Conservation (phyloP, 2,329 filamentous ascomycete genomes). For the Didymella keratinophila region DNA sequence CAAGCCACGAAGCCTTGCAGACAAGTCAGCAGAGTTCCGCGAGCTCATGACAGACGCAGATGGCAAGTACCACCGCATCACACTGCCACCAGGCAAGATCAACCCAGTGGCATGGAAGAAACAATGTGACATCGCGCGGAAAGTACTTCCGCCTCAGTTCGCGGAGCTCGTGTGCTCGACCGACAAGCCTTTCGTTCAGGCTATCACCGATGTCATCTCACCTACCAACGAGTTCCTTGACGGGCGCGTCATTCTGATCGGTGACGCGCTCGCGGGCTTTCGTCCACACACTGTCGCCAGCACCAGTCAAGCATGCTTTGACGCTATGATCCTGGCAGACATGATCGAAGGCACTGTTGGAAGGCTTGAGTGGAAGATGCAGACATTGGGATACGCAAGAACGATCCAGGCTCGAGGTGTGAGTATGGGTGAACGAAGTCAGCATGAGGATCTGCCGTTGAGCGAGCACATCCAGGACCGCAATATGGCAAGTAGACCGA, state of each 20-base stretch:
- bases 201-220: constrained; percentile 55
- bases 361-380: constrained; percentile 47
- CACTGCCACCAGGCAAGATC: constrained; percentile 55
- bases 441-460: constrained; percentile 47
- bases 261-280: constrained; percentile 58
- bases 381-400: constrained; percentile 49
- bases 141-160: constrained; percentile 52
- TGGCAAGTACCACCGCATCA: constrained; percentile 52
- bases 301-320: constrained; percentile 58
- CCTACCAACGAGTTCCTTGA: constrained; percentile 50
- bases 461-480: constrained; percentile 36
- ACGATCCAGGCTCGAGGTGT: constrained; percentile 51
- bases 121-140: constrained; percentile 43
- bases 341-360: constrained; percentile 51
- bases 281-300: constrained; percentile 58
- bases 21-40: constrained; percentile 50
- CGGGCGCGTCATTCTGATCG: constrained; percentile 56
- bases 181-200: constrained; percentile 56
- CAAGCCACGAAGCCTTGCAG: constrained; percentile 31
- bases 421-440: constrained; percentile 52
- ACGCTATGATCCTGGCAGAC: constrained; percentile 53
- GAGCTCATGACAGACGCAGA: constrained; percentile 57
- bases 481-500: constrained; percentile 33
- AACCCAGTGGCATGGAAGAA: constrained; percentile 51
- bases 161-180: constrained; percentile 54